Base-by-base conservation (phyloP, 2,329 filamentous ascomycete species). In the Geosmithia flava region DNA sequence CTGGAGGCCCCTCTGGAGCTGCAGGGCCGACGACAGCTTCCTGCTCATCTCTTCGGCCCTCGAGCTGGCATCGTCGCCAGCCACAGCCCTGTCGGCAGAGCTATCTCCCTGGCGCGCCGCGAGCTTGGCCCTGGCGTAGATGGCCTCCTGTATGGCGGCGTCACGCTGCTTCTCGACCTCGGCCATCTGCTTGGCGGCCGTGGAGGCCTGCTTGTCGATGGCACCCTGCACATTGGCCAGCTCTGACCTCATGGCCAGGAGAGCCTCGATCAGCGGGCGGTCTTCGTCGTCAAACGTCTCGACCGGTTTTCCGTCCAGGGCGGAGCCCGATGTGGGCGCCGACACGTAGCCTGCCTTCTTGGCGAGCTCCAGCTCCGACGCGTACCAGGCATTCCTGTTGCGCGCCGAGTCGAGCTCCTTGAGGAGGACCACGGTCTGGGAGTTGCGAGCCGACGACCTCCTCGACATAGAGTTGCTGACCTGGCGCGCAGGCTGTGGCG, bases 91-190 rank as follows among this genome's bases (percentile, higher is more conserved):
- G 11, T 23, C 15, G 20, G 27, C 4, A 23, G 37, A 16, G 3
- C 30, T 30, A 7, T 48, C 80, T 39, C 77, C 81, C 3, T 65
- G 57, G 53, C 89, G 84, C 7, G 89, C 90, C 29, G 90, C 90
- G 47, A 96, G 71, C 61, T 88, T 96, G 2, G 94, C 89, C 61
- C 94, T 95, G 33, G 90, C 87, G 64, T 97, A 97, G 1, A 93
- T 85, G 1, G 93, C 93, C 67, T 98, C 94, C 56, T 84, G 86
- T 48, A 98, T 83, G n/a, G 93, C 93, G 41, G 85, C 82, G 65
- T 98, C 93, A 46, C 94, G 79, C 68, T 98, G 93, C 61, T 87
- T 90, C 62, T 98, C 93, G 1, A 94, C 85, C 61, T 96, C 90
- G 2, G 91, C 90, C 52, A 98, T 90, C 52, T 91, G 81, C 62